Evolutionary conservation across 2,329 filamentous ascomycete genomes (phyloP), one percentile per base, ranked within the genome.

Genomic region (Ceratocystis ficicola): DNA sequence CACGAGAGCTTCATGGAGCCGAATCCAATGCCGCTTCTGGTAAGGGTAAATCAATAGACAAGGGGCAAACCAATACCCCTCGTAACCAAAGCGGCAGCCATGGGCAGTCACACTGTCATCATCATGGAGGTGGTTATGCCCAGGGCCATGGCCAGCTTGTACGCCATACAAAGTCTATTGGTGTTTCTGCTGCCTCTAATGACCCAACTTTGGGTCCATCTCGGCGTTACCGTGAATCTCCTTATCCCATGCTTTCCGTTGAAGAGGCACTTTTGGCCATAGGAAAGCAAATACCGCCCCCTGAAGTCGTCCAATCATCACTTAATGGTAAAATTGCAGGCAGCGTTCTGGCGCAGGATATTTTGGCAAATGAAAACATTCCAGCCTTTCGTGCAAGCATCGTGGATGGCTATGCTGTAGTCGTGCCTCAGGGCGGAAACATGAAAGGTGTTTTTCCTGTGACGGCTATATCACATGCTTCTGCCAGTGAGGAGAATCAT

Each of bases 321-420:
- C 87, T 95, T 3, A 78, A 87, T 68, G 79, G 81, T 44, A 76
- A 76, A 1, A 77, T 97, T 0, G 83, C 93, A 0, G 90, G 90
- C 6, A 84, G 82, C 7, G 86, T 97, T 0, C 78, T 99, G 1
- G 91, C 93, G 0, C 85, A 91, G 72, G 88, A 95, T 70, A 86
- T 99, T 28, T 83, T 79, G 48, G 90, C 94, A 0, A 77, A 77
- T 3, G 93, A 96, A 73, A 84, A 87, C 6, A 94, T 99, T 0
- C 94, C 94, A 0, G 94, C 93, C 0, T 99, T 95, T 76, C 81
- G 91, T 67, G 94, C 94, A 20, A 97, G 93, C 73, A 97, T 96
- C 50, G 94, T 99, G 0, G 94, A 99, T 74, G 94, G 94, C 0
- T 99, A 99, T 72, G 94, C 94, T 1, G 83, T 95, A 0, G 85